A percentile compares a stretch with the other conserved stretches of the same genome.
phyloP scores from a whole-genome alignment of 2,329 filamentous ascomycete genomes.

The Ceratocystis colombiana region DNA sequence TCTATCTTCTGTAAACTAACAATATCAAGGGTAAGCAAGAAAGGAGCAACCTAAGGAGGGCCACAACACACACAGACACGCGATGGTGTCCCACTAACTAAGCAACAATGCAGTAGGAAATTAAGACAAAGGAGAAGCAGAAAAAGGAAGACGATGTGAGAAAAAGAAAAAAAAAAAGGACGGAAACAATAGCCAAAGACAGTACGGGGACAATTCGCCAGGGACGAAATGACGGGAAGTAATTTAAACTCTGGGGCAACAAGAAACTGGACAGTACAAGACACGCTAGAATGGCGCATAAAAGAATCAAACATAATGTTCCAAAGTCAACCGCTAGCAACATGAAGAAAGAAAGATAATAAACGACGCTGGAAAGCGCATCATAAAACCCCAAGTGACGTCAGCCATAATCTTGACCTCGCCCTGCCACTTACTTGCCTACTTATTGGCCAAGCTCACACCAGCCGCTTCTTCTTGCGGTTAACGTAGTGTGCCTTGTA shows the following conservation, averaged over 20 bases:
- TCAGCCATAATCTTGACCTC: neutral
- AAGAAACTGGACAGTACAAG: slow-evolving; percentile 17
- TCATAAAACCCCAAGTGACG: neutral
- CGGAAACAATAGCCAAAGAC: neutral
- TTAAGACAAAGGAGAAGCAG: slow-evolving; percentile 1
- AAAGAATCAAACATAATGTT: slow-evolving; percentile 1
- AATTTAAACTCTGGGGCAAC: neutral
- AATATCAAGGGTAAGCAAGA: slow-evolving; percentile 15
- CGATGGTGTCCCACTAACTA: slow-evolving; percentile 1
- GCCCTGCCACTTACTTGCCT: neutral
- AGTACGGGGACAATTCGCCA: neutral
- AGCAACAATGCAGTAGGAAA: neutral
- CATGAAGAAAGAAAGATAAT: neutral
- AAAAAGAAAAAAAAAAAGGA: slow-evolving; percentile 5
- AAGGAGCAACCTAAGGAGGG: slow-evolving; percentile 4
- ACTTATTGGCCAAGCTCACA: neutral
- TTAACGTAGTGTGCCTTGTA: slow-evolving; percentile 48
- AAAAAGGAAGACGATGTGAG: neutral
- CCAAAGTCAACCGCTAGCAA: neutral
- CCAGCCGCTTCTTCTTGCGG: slow-evolving; percentile 23
- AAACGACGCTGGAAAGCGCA: neutral
- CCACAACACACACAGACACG: neutral
- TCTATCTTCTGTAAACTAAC: slow-evolving; percentile 14
- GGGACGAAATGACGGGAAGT: neutral
- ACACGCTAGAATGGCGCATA: neutral